Evolutionary conservation across 2,329 filamentous ascomycete species (phyloP).

Genomic region (Penicillium verrucosum): DNA sequence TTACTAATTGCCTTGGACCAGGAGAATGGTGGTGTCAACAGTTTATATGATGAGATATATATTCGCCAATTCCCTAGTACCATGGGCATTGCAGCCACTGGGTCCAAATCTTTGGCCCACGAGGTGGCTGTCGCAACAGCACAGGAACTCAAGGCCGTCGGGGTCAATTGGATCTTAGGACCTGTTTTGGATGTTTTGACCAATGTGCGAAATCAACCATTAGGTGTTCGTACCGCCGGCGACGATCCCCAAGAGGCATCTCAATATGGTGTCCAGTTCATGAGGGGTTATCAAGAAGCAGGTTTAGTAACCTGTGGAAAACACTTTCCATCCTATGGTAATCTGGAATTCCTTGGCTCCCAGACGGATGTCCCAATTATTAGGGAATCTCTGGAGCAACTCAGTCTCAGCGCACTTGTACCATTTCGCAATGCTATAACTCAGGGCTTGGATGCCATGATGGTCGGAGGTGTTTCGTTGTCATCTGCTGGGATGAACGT

Average conservation of each 20-base stretch:
- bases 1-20: slow-evolving; percentile 90
- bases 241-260: slow-evolving; percentile 96
- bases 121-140: slow-evolving; percentile 90
- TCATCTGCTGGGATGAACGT: slow-evolving; percentile 88
- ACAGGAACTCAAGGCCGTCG: slow-evolving; percentile 85
- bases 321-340: slow-evolving; percentile 94
- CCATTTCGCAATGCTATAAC: slow-evolving; percentile 88
- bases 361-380: slow-evolving; percentile 92
- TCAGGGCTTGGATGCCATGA: slow-evolving; percentile 87
- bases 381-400: slow-evolving; percentile 86
- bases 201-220: slow-evolving; percentile 83
- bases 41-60: slow-evolving; percentile 90
- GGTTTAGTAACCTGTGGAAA: slow-evolving; percentile 89
- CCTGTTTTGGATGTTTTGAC: slow-evolving; percentile 92
- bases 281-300: slow-evolving; percentile 89
- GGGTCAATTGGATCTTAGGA: slow-evolving; percentile 92
- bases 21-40: slow-evolving; percentile 97
- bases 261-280: slow-evolving; percentile 82
- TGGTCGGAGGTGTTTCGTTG: slow-evolving; percentile 92
- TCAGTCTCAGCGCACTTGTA: slow-evolving; percentile 86
- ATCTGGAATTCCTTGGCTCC: slow-evolving; percentile 87
- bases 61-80: slow-evolving; percentile 95
- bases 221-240: slow-evolving; percentile 84
- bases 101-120: slow-evolving; percentile 78
- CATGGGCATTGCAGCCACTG: slow-evolving; percentile 94